A percentile compares a stretch with the other conserved stretches of the same genome.
Evolutionary conservation across 352 stramenopile genomes (phyloP).

Genomic region (Phytopythium vexans): DNA sequence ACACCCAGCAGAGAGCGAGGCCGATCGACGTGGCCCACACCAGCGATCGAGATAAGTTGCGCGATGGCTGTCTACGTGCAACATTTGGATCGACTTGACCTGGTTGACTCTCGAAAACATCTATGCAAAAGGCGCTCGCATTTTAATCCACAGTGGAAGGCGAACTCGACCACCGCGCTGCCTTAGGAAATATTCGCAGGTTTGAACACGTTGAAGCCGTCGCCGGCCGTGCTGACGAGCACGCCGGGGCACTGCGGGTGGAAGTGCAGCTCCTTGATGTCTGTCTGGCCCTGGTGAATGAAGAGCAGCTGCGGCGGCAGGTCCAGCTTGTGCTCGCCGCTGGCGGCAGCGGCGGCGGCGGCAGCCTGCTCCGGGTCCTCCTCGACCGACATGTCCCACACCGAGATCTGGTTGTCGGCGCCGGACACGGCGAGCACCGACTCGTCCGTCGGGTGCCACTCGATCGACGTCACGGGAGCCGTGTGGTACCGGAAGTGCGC

Average conservation of each 20-base stretch:
- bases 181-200: conserved; percentile 92
- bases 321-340: conserved; percentile 71
- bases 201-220: conserved; percentile 99
- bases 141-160: no score
- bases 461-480: conserved; percentile 96
- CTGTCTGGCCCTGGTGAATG: conserved; percentile 98
- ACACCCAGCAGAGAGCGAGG: no score
- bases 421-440: conserved; percentile 94
- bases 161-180: background rate
- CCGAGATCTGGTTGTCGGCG: conserved; percentile 96
- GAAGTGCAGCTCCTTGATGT: conserved; percentile 99
- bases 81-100: no score
- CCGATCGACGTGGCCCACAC: no score
- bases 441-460: conserved; percentile 99
- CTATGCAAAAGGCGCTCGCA: no score
- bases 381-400: conserved; percentile 99
- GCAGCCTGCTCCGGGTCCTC: conserved; percentile 89
- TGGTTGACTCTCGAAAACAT: no score
- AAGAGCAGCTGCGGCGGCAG: conserved; percentile 99
- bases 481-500: conserved; percentile 96
- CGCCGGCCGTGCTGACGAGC: conserved; percentile 94
- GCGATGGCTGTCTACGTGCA: no score
- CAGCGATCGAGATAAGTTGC: no score
- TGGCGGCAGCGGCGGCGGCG: conserved; percentile 34
- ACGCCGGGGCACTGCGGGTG: conserved; percentile 98